Percentiles rank a stretch among this genome's conserved stretches.
Conservation (phyloP, 1,284 basidiomycete species). For the Amylostereum chailletii region DNA sequence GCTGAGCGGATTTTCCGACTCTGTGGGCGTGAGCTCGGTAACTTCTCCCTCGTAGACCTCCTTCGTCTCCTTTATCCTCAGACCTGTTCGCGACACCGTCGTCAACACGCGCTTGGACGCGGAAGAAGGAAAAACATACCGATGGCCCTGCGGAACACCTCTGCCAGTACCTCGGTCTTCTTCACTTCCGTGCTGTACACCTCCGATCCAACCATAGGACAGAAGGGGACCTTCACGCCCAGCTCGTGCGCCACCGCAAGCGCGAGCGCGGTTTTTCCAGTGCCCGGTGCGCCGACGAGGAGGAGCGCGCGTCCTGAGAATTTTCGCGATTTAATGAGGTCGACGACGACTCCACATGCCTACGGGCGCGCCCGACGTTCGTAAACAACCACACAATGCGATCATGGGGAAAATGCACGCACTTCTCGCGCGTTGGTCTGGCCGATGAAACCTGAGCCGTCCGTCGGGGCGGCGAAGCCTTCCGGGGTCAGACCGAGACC, state of each 20-base stretch:
- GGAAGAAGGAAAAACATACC: conserved; percentile 44
- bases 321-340: conserved; percentile 82
- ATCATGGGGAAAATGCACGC: conserved; percentile 11
- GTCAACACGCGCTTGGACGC: neutral
- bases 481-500: conserved; percentile 88
- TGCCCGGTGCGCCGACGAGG: conserved; percentile 86
- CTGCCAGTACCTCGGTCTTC: conserved; percentile 98
- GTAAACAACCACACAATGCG: neutral
- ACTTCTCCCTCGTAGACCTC: conserved; percentile 99
- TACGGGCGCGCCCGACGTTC: conserved; percentile 20
- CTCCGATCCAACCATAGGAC: conserved; percentile 96
- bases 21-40: conserved; percentile 92
- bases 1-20: conserved; percentile 90
- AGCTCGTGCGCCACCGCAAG: conserved; percentile 92
- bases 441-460: conserved; percentile 79
- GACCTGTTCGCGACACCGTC: conserved; percentile 39
- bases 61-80: conserved; percentile 97
- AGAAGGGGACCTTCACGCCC: conserved; percentile 93
- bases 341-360: conserved; percentile 90
- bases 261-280: conserved; percentile 94
- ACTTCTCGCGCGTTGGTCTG: conserved; percentile 90
- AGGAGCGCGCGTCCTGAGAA: conserved; percentile 89
- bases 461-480: conserved; percentile 68
- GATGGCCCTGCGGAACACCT: conserved; percentile 91
- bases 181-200: conserved; percentile 98